phyloP scores from a whole-genome alignment of 2,329 filamentous ascomycete genomes.

The Fusarium sp. region DNA sequence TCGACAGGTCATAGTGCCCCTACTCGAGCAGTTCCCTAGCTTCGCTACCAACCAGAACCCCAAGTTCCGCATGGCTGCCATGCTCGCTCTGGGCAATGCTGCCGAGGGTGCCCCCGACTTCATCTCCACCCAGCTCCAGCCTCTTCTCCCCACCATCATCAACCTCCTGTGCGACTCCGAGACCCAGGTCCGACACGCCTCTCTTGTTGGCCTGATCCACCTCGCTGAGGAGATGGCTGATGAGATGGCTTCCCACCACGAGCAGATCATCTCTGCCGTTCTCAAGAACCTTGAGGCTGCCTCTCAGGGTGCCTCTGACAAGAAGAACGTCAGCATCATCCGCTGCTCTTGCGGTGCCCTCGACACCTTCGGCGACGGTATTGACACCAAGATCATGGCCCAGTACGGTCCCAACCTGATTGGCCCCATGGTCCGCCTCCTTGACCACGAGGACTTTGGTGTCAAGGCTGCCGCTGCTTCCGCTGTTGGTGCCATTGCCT shows the following conservation, averaged over 20 bases:
- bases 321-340: constrained; percentile 88
- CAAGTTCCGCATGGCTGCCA: constrained; percentile 89
- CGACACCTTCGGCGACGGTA: constrained; percentile 91
- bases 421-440: constrained; percentile 85
- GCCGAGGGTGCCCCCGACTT: constrained; percentile 98
- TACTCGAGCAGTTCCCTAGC: constrained; percentile 87
- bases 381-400: constrained; percentile 82
- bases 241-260: constrained; percentile 89
- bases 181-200: constrained; percentile 86
- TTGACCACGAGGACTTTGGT: constrained; percentile 87
- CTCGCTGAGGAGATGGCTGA: constrained; percentile 95
- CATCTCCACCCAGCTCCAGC: constrained; percentile 90
- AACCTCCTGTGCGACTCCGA: constrained; percentile 89
- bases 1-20: constrained; percentile 92
- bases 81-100: constrained; percentile 92
- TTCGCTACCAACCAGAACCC: constrained; percentile 84
- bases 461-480: constrained; percentile 92
- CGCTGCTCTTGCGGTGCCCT: constrained; percentile 92
- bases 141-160: constrained; percentile 88
- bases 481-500: constrained; percentile 91
- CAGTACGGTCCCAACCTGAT: constrained; percentile 88
- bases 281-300: constrained; percentile 92
- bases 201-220: constrained; percentile 89
- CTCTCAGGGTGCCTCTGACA: constrained; percentile 76
- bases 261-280: constrained; percentile 85